Percentiles rank a stretch among this genome's conserved stretches.
These are phyloP conservation scores for Trichothecium roseum DNA, from an alignment of 2,329 filamentous ascomycete genomes.

Conservation along the genomic window DNA sequence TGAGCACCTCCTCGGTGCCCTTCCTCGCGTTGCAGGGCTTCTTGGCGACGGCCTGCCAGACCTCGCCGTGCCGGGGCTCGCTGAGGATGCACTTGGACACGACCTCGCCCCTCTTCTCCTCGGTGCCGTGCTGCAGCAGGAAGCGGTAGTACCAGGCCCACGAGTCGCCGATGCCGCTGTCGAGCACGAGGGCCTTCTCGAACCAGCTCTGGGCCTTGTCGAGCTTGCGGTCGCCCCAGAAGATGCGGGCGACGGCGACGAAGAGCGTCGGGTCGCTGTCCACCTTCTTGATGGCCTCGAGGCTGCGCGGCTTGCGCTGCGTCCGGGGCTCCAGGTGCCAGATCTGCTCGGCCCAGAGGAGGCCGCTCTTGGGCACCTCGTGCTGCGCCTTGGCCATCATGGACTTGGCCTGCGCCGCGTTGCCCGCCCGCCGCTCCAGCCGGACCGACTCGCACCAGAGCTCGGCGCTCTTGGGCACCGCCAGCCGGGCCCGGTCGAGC, in stretches of 20 bases:
- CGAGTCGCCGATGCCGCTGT: slow-evolving; percentile 79
- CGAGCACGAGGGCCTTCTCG: slow-evolving; percentile 82
- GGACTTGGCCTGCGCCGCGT: slow-evolving; percentile 72
- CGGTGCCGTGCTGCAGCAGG: slow-evolving; percentile 80
- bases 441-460: slow-evolving; percentile 93
- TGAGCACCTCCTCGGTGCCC: slow-evolving; percentile 70
- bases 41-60: slow-evolving; percentile 82
- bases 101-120: slow-evolving; percentile 83
- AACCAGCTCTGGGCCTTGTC: slow-evolving; percentile 98
- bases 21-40: slow-evolving; percentile 70
- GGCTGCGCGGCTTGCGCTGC: slow-evolving; percentile 78
- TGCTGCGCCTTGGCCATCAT: slow-evolving; percentile 91
- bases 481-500: slow-evolving; percentile 80
- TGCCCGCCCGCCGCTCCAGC: slow-evolving; percentile 79
- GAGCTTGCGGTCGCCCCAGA: slow-evolving; percentile 86
- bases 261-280: slow-evolving; percentile 87
- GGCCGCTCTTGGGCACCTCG: slow-evolving; percentile 76
- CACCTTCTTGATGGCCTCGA: slow-evolving; percentile 95
- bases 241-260: slow-evolving; percentile 85
- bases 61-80: slow-evolving; percentile 86
- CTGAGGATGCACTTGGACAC: slow-evolving; percentile 68
- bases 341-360: slow-evolving; percentile 90
- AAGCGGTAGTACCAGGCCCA: slow-evolving; percentile 99
- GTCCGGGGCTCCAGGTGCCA: slow-evolving; percentile 88
- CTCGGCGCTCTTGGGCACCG: slow-evolving; percentile 72